Base-by-base conservation (phyloP, 228 moss, liverwort and hornwort genomes). In the Sphagnum magellanicum region DNA sequence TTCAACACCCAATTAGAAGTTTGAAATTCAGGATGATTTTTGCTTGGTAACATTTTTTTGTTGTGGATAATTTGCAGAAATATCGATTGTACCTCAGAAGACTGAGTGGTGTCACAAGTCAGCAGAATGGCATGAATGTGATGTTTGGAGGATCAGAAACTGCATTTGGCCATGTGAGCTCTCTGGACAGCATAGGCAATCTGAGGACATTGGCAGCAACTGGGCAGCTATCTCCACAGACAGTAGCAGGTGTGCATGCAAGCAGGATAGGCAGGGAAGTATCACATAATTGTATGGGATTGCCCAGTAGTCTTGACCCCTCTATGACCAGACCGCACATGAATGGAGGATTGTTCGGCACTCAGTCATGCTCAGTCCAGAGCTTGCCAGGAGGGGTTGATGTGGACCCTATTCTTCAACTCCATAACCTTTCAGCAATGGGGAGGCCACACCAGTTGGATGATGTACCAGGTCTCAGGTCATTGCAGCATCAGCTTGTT, bases 1-100 rank as follows among this genome's bases (percentile, higher is more conserved):
- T 32, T 32, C 32, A 32, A 32, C 32, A 32, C 32, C 32, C 32
- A 0, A 32, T 32, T 3, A 32, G 3, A 32, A 32, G 2, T 3
- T 32, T 32, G 32, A 32, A 32, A 32, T 2, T 32, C 32, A 32
- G 32, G 32, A 32, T 32, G 32, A 32, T 3, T 32, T 32, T 32
- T 32, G 2, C 32, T 32, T 32, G 32, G 3, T 32, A 32, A 32
- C 32, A 2, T 32, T 3, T 32, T 32, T 32, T 32, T 32, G 32
- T 32, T 32, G 32, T 32, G 32, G 3, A 32, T 32, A 32, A 32
- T 50, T 47, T 52, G 10, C 80, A 88, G 88, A 88, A 88, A 50
- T 88, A 88, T 60, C 84, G 88, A 53, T 78, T 88, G 47, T 88
- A 88, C 73, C 64, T 88, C 78, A 88, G 81, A 79, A 79, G 88